Base-by-base conservation (phyloP, 148 eudicot species). In the Chenopodium berlandieri region DNA sequence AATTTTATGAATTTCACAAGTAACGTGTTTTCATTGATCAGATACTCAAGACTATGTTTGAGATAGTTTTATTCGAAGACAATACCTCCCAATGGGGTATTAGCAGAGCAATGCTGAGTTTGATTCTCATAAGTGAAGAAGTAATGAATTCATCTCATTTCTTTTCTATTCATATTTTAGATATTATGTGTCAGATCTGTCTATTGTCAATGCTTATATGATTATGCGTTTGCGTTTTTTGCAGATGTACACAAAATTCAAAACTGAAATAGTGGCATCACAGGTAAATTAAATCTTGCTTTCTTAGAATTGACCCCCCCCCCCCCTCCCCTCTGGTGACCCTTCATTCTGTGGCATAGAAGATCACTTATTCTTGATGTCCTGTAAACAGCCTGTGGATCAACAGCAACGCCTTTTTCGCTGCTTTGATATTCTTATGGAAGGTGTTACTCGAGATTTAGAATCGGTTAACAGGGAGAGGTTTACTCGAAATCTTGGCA, bases 41-140 rank as follows among this genome's bases (percentile, higher is more conserved):
- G 99, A 89, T 93, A 75, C 81, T 95, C 82, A 92, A 88, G 83
- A 86, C 94, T n/a, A 87, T 95, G 19, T 92, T 95, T 71, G 97
- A 95, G 93, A 92, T 92, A 77, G 85, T 90, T 85, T 84, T 95
- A 83, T 91, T 89, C 83, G 97, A 93, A 82, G 94, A 92, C 81
- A 77, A 83, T 68, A 80, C 87, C 88, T 90, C 82, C 81, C 88
- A 87, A 7, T 95, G 94, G 99, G 89, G 88, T 83, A 89, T 95
- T 75, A 90, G 93, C 87, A 90, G 90, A 80, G 91, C 97, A 77
- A 92, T 95, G 90, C 84, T 95, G 85, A 93, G 99, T 85, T 89
- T 94, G 84, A 91, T 95, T 83, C 95, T 95, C 48, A 81, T 93
- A 65, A 93, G 86, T 81, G 94, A 90, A 85, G 94, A 95, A 91